Evolutionary conservation across 1,284 basidiomycete species (phyloP).

Genomic region (Melanopsichium pennsylvanicum): DNA sequence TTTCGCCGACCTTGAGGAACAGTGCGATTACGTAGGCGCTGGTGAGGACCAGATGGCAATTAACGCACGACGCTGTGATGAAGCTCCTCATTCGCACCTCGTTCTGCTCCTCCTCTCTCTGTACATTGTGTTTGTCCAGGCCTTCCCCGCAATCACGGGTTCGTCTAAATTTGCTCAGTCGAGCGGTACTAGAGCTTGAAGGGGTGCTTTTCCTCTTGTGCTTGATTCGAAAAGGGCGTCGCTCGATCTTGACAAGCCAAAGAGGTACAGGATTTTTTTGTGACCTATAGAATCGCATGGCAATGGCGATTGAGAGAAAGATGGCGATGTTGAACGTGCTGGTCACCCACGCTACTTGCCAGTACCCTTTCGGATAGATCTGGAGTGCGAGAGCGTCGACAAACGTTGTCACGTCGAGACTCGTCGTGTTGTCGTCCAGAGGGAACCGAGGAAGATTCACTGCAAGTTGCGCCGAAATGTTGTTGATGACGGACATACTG

Average conservation of each 20-base stretch:
- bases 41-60: constrained; percentile 25
- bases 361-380: constrained; percentile 14
- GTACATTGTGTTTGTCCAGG: not conserved
- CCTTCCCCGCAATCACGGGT: too few species aligned
- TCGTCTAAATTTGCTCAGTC: too few species aligned
- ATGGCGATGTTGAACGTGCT: constrained; percentile 11
- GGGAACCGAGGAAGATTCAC: constrained; percentile 4
- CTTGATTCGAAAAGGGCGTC: constrained; percentile 5
- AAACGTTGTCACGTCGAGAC: constrained; percentile 12
- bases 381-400: constrained; percentile 20
- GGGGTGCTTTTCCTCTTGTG: too few species aligned
- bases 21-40: constrained; percentile 11
- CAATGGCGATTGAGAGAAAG: constrained; percentile 11
- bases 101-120: not conserved
- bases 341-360: constrained; percentile 15
- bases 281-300: constrained; percentile 12
- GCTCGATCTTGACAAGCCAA: constrained; percentile 24
- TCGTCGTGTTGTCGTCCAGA: constrained; percentile 6
- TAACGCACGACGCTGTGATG: constrained; percentile 32
- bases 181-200: too few species aligned
- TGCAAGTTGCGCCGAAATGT: too few species aligned
- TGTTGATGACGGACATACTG: too few species aligned
- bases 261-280: constrained; percentile 12
- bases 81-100: constrained; percentile 11
- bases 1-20: constrained; percentile 2